These are phyloP conservation scores for Chaetomium sp. DNA, from an alignment of 2,329 filamentous ascomycete species.

Conservation along the genomic window DNA sequence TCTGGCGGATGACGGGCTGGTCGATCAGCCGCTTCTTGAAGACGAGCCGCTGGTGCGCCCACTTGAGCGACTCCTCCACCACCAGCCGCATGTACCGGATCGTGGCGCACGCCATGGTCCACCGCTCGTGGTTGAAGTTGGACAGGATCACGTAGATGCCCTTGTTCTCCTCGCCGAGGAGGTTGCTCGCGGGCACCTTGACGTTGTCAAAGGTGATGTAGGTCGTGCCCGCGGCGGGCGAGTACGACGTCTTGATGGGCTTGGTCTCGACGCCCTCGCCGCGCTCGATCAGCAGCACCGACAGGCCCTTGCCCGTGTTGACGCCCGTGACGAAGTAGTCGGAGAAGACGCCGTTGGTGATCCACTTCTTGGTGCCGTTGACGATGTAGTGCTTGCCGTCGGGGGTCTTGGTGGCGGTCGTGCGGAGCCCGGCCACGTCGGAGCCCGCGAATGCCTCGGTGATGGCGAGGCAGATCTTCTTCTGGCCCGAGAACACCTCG, in stretches of 20 bases:
- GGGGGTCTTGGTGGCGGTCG: constrained; percentile 73
- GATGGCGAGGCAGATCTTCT: constrained; percentile 86
- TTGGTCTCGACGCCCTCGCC: constrained; percentile 75
- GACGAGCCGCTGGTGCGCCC: constrained; percentile 83
- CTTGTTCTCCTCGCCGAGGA: constrained; percentile 81
- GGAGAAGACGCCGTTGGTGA: constrained; percentile 76
- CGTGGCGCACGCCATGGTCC: constrained; percentile 70
- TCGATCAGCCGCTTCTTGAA: constrained; percentile 81
- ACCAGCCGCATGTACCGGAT: constrained; percentile 68
- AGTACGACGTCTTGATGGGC: constrained; percentile 80
- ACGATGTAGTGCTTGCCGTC: constrained; percentile 74
- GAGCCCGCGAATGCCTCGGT: constrained; percentile 86
- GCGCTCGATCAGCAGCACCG: constrained; percentile 73
- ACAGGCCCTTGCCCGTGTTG: constrained; percentile 76
- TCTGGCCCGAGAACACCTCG: constrained; percentile 76
- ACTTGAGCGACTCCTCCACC: constrained; percentile 84
- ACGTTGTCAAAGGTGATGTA: constrained; percentile 85
- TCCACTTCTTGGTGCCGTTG: constrained; percentile 83
- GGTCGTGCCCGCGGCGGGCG: constrained; percentile 73
- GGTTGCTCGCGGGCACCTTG: constrained; percentile 76
- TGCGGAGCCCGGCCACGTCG: constrained; percentile 78
- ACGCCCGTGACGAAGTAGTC: constrained; percentile 86
- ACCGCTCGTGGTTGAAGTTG: constrained; percentile 89
- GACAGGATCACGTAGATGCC: constrained; percentile 81
- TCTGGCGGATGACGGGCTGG: constrained; percentile 80